Evolutionary conservation across 208 protist species (phyloP).

Genomic region (Phytomonas sp.): DNA sequence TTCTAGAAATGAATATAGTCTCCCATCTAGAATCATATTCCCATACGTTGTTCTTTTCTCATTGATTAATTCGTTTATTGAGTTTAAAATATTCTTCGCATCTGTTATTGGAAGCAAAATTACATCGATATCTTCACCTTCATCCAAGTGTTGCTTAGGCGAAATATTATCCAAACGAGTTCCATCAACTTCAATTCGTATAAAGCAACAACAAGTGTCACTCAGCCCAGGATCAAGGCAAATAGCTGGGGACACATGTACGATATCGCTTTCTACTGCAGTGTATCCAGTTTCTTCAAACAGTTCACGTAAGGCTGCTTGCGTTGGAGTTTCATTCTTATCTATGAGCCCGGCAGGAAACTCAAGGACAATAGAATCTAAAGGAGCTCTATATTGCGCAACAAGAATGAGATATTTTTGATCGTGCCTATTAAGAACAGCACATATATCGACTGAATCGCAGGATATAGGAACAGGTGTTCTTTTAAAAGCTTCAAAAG

Average conservation of each 20-base stretch:
- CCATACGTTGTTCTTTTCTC: slow-evolving; percentile 18
- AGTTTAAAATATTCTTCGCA: slow-evolving; percentile 13
- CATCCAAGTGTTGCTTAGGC: slow-evolving; percentile 52
- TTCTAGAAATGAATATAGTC: slow-evolving; percentile 51
- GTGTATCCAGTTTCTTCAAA: slow-evolving; percentile 80
- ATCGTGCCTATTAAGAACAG: slow-evolving; percentile 24
- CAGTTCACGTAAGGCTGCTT: slow-evolving; percentile 69
- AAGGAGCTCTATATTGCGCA: slow-evolving; percentile 70
- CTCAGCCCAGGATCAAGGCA: slow-evolving; percentile 59
- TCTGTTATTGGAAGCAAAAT: slow-evolving; percentile 40
- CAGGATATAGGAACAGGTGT: slow-evolving; percentile 36
- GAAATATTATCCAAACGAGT: slow-evolving; percentile 31
- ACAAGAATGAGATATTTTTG: slow-evolving; percentile 60
- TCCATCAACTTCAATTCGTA: slow-evolving; percentile 47
- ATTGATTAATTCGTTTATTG: slow-evolving; percentile 18
- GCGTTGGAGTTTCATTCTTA: slow-evolving; percentile 29
- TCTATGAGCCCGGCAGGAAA: slow-evolving; percentile 84
- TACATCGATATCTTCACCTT: slow-evolving; percentile 73
- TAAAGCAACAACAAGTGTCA: slow-evolving; percentile 58
- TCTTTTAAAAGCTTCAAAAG: slow-evolving; percentile 19
- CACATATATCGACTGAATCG: slow-evolving; percentile 68
- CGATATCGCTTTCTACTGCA: slow-evolving; percentile 25
- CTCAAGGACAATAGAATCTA: slow-evolving; percentile 58
- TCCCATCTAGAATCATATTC: slow-evolving; percentile 49
- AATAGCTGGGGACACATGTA: slow-evolving; percentile 30